Percentiles rank a stretch among this genome's conserved stretches.
Conservation (phyloP, 805 yeast species). For the Yamadazyma tumulicola region DNA sequence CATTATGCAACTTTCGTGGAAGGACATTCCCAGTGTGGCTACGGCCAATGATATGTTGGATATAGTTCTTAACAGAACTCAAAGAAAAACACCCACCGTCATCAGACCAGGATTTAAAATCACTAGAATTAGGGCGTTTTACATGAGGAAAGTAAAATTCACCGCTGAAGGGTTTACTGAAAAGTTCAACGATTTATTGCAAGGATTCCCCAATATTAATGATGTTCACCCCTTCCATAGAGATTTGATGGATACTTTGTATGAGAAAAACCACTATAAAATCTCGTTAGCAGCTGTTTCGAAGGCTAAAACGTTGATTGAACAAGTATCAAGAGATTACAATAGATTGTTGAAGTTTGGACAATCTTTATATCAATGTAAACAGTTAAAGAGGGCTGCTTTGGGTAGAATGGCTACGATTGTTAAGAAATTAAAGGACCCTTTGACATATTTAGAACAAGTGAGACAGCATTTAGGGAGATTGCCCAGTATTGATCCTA, state of each 20-base stretch:
- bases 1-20: constrained; percentile 96
- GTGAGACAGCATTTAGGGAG: constrained; percentile 99
- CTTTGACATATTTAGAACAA: constrained; percentile 90
- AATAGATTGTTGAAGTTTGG: constrained; percentile 92
- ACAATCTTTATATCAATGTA: constrained; percentile 97
- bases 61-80: constrained; percentile 94
- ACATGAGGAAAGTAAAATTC: constrained; percentile 96
- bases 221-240: constrained; percentile 98
- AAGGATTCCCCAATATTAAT: constrained; percentile 93
- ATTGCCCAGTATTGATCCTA: constrained; percentile 96
- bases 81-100: constrained; percentile 98
- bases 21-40: constrained; percentile 95
- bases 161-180: constrained; percentile 96
- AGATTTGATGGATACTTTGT: constrained; percentile 95
- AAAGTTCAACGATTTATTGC: constrained; percentile 79
- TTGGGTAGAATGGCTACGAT: constrained; percentile 99
- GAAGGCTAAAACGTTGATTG: constrained; percentile 89
- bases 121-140: constrained; percentile 93
- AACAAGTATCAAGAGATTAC: constrained; percentile 95
- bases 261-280: constrained; percentile 97
- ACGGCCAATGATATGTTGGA: constrained; percentile 90
- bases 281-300: constrained; percentile 93
- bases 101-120: constrained; percentile 95
- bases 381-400: constrained; percentile 97
- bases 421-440: constrained; percentile 91